Conservation (phyloP, 2,329 filamentous ascomycete genomes). For the Cordyceps cicadae region DNA sequence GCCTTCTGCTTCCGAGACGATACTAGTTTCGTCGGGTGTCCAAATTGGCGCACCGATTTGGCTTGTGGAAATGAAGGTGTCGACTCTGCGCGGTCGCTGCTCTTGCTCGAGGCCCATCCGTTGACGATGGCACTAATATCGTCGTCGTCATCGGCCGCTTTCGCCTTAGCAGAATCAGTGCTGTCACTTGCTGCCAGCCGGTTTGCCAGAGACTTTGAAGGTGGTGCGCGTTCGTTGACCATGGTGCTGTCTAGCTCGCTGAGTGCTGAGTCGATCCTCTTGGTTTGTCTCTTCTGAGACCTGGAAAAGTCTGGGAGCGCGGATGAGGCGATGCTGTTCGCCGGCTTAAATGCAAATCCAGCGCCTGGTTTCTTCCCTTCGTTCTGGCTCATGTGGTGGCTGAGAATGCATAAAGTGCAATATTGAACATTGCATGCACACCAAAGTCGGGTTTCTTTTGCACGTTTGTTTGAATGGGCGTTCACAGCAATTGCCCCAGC, state of each 20-base stretch:
- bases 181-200: constrained; percentile 21
- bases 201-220: constrained; percentile 32
- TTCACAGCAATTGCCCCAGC: constrained; percentile 25
- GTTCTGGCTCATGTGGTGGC: constrained; percentile 13
- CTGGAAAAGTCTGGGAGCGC: constrained; percentile 17
- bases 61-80: constrained; percentile 14
- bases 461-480: constrained; percentile 15
- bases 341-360: constrained; percentile 24
- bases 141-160: constrained; percentile 20
- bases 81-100: constrained; percentile 15
- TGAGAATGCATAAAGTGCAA: constrained; percentile 2
- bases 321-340: constrained; percentile 22
- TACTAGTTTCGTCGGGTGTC: constrained; percentile 35
- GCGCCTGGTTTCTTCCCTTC: constrained; percentile 22
- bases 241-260: constrained; percentile 24
- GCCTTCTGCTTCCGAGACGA: constrained; percentile 48
- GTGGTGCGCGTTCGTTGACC: constrained; percentile 40
- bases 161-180: constrained; percentile 1
- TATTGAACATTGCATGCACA: constrained; percentile 10
- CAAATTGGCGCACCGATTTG: constrained; percentile 24
- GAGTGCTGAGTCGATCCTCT: constrained; percentile 13
- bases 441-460: constrained; percentile 12
- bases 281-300: constrained; percentile 9
- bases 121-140: constrained; percentile 25
- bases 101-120: constrained; percentile 22